Evolutionary conservation across 257 asterid genomes (phyloP).

Genomic region (Capsicum baccatum): DNA sequence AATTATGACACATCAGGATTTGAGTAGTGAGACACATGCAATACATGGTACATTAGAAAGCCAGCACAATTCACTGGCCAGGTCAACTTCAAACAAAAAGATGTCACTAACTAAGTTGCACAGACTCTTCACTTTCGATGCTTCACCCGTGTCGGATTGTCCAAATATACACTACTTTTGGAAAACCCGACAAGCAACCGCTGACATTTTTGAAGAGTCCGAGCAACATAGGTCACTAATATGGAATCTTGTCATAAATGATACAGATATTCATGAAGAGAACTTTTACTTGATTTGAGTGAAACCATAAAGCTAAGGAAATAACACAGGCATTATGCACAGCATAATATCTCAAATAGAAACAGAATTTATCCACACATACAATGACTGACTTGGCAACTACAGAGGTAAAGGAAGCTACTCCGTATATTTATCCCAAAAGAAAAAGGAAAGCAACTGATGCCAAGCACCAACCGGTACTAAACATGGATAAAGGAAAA

Average conservation of each 20-base stretch:
- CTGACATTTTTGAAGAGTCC: no score
- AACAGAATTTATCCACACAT: not conserved
- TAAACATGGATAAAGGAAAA: not conserved
- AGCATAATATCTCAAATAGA: not conserved
- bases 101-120: not conserved
- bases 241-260: not conserved
- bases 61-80: not conserved
- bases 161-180: no score
- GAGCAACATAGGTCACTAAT: not conserved
- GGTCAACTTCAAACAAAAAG: not conserved
- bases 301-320: not conserved
- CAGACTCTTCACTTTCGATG: no score
- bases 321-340: not conserved
- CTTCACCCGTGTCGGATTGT: no score
- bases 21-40: not conserved
- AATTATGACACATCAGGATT: not conserved
- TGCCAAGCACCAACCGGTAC: not conserved
- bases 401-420: not conserved
- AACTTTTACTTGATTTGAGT: not conserved
- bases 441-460: constrained; percentile 1
- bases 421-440: not conserved
- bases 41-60: not conserved
- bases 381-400: not conserved
- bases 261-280: not conserved
- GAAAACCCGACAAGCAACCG: no score